phyloP scores from a whole-genome alignment of 352 stramenopile species.

The Phytophthora uliginosa region DNA sequence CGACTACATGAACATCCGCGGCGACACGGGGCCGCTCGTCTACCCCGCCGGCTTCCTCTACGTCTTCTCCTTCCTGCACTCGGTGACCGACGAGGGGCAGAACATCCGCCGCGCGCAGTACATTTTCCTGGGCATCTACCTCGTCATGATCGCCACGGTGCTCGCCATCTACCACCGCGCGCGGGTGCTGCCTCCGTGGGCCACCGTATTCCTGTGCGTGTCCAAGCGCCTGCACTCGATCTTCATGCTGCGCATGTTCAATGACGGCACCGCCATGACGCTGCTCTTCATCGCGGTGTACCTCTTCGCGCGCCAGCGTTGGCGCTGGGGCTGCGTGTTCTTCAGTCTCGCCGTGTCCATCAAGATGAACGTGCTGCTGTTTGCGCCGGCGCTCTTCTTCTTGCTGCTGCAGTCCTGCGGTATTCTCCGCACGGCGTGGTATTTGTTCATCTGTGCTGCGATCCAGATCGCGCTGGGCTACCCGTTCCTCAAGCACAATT shows the following conservation, averaged over 20 bases:
- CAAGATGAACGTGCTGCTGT: conserved; percentile 99
- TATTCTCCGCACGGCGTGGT: conserved; percentile 80
- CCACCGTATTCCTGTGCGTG: conserved; percentile 92
- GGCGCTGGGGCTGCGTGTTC: conserved; percentile 91
- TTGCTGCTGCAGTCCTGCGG: conserved; percentile 95
- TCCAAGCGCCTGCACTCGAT: conserved; percentile 99
- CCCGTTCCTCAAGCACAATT: conserved; percentile 97
- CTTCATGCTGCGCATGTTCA: conserved; percentile 99
- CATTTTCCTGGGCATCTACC: conserved; percentile 96
- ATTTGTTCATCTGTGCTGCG: conserved; percentile 93
- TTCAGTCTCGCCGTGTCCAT: conserved; percentile 98
- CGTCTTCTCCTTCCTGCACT: conserved; percentile 95
- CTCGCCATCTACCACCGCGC: conserved; percentile 91
- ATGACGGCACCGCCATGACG: conserved; percentile 98
- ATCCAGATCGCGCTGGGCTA: conserved; percentile 92
- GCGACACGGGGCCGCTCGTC: conserved; percentile 97
- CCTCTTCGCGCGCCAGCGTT: conserved; percentile 84
- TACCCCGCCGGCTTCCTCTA: conserved; percentile 99
- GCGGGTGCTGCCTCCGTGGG: conserved; percentile 86
- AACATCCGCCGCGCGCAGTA: conserved; percentile 93
- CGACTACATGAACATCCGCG: conserved; percentile 97
- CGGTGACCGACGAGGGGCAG: conserved; percentile 88
- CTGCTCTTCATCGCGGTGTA: conserved; percentile 96
- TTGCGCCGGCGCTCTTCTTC: conserved; percentile 97
- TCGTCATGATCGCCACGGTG: conserved; percentile 91